Conservation (phyloP, 306 rosid genomes). For the Prunus campanulata region DNA sequence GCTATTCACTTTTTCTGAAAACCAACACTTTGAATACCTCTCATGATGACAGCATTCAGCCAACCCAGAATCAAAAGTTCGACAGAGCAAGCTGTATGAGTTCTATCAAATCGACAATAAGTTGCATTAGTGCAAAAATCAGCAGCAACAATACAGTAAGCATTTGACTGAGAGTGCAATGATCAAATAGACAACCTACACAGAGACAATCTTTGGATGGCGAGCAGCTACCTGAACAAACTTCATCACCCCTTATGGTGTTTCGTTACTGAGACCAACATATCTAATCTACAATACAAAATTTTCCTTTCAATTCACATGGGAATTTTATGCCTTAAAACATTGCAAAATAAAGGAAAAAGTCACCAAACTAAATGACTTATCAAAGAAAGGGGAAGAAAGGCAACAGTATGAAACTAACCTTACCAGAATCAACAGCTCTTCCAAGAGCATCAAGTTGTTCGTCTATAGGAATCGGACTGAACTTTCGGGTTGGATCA, state of each 20-base stretch:
- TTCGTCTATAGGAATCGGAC: slow-evolving; percentile 60
- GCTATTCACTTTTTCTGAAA: background rate
- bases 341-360: slow-evolving; percentile 8
- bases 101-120: slow-evolving; percentile 51
- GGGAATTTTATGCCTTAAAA: background rate
- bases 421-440: slow-evolving; percentile 76
- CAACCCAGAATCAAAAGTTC: slow-evolving; percentile 84
- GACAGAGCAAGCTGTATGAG: slow-evolving; percentile 71
- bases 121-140: slow-evolving; percentile 28
- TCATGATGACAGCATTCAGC: slow-evolving; percentile 94
- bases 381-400: background rate
- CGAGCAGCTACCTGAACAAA: slow-evolving; percentile 64
- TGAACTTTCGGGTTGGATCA: slow-evolving; percentile 59
- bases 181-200: slow-evolving; percentile 56
- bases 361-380: background rate
- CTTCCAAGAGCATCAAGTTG: slow-evolving; percentile 70
- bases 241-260: slow-evolving; percentile 95
- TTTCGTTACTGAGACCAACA: slow-evolving; percentile 86
- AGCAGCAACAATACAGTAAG: background rate
- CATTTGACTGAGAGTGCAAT: background rate
- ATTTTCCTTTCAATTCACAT: background rate
- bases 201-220: slow-evolving; percentile 57
- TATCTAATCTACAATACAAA: slow-evolving; percentile 62
- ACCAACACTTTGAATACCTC: slow-evolving; percentile 49
- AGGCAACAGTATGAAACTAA: slow-evolving; percentile 14